Conservation (phyloP, 768 basidiomycete genomes). For the Asterophora parasitica region DNA sequence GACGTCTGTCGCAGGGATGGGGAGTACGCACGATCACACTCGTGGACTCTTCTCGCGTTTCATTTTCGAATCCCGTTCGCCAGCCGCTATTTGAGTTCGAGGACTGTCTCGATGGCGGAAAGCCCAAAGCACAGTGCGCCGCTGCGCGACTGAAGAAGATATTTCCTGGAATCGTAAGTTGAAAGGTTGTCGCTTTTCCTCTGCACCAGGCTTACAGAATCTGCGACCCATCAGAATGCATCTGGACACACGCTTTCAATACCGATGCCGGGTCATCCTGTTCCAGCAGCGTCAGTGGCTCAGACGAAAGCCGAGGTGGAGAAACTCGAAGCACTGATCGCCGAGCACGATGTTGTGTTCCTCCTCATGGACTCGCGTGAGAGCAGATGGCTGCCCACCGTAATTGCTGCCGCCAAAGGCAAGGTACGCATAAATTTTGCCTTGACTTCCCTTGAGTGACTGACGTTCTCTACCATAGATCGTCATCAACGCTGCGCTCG, state of each 20-base stretch:
- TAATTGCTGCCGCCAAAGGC: conserved; percentile 76
- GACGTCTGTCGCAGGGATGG: conserved; percentile 67
- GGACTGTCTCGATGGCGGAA: conserved; percentile 89
- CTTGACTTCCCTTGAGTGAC: neutral
- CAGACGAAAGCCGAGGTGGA: conserved; percentile 65
- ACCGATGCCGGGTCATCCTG: conserved; percentile 97
- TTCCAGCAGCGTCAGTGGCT: conserved; percentile 46
- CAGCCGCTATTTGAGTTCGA: conserved; percentile 96
- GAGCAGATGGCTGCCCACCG: conserved; percentile 92
- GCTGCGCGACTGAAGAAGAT: conserved; percentile 82
- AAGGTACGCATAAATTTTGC: conserved; percentile 51
- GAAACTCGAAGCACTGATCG: conserved; percentile 71
- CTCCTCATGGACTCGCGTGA: conserved; percentile 98
- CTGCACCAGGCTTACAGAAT: neutral
- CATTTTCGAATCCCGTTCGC: conserved; percentile 96
- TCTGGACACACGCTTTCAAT: conserved; percentile 74
- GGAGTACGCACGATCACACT: conserved; percentile 92
- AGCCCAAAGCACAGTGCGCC: conserved; percentile 89
- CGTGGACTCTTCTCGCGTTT: conserved; percentile 86
- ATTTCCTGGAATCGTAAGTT: conserved; percentile 80
- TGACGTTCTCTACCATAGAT: conserved; percentile 42
- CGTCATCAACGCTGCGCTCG: conserved; percentile 90
- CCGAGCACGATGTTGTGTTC: conserved; percentile 86
- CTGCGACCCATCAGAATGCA: conserved; percentile 63
- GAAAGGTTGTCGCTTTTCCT: neutral